phyloP scores from a whole-genome alignment of 2,329 filamentous ascomycete genomes.

The Fusarium tuaranense region DNA sequence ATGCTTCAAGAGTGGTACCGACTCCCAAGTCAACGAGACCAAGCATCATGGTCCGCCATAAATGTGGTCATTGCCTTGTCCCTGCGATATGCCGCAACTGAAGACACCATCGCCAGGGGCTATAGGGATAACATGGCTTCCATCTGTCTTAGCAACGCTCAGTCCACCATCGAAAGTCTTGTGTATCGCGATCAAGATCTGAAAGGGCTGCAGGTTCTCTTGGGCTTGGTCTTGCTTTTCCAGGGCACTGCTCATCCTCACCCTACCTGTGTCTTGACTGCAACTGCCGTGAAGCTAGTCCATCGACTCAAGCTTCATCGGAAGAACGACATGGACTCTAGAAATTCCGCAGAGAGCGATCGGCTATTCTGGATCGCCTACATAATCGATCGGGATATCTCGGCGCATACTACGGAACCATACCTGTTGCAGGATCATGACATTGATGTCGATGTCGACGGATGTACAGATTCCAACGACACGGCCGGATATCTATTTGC shows the following conservation, averaged over 20 bases:
- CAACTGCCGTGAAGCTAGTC: constrained; percentile 18
- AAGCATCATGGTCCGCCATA: not conserved
- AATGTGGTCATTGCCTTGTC: constrained; percentile 21
- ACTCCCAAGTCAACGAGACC: not conserved
- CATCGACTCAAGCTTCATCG: constrained; percentile 5
- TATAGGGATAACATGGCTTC: not conserved
- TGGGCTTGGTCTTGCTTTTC: not conserved
- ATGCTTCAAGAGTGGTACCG: not conserved
- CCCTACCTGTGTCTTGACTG: not conserved
- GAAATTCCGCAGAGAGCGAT: not conserved
- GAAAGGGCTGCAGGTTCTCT: constrained; percentile 11
- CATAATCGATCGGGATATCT: constrained; percentile 15
- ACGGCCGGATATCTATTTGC: not conserved
- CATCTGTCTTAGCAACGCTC: not conserved
- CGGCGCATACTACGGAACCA: not conserved
- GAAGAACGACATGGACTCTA: not conserved
- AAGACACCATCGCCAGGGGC: not conserved
- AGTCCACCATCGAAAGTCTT: constrained; percentile 9
- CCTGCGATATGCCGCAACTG: not conserved
- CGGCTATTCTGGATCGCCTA: constrained; percentile 24
- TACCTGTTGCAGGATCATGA: constrained; percentile 21
- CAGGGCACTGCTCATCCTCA: constrained; percentile 3
- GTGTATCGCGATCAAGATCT: not conserved
- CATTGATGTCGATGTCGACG: not conserved
- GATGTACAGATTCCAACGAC: not conserved